Evolutionary conservation across 345 rosid species (phyloP), one percentile per base, ranked within the genome.

Genomic region (Camelina sativa): DNA sequence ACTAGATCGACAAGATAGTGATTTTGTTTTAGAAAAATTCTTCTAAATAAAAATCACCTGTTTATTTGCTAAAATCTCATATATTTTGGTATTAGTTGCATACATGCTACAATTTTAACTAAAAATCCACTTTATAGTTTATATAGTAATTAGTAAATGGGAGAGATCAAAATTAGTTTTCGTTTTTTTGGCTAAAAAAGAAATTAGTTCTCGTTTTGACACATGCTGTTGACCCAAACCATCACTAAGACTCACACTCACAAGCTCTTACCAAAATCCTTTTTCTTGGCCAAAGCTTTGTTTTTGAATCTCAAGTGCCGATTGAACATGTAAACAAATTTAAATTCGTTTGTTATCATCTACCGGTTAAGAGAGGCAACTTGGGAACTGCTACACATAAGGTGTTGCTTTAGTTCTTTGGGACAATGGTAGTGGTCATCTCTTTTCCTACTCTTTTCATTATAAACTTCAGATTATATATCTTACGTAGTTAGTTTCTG

Each of bases 1-100:
- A 72, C n/a, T 28, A 51, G 61, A 62, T 72, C 40, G 75, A 51
- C 30, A 51, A 52, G 43, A 51, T 68, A 54, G 61, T 30, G 72
- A 53, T 55, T 28, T 55, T 11, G 19, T 55, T 13, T 55, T 28
- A 28, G 37, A 55, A 55, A 28, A 28, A 7, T 13, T 54, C 59
- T 54, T 54, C 59, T 54, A 54, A 54, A 12, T 54, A 25, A 25
- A 6, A 13, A 0, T 25, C 59, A 13, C 59, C n/a, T n/a, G n/a
- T n/a, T n/a, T n/a, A 25, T 6, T 13, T 11, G 7, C n/a, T 11
- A 51, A 19, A 19, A 2, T 19, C 4, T 19, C 25, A 51, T 20
- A 20, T 19, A 17, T 4, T 19, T 19, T 20, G 10, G 28, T 53
- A 11, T 22, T 22, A 11, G n/a, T 53, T 20, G 15, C 56, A 11